Conservation (phyloP, 129 eudicot species). For the Deinandra increscens region DNA sequence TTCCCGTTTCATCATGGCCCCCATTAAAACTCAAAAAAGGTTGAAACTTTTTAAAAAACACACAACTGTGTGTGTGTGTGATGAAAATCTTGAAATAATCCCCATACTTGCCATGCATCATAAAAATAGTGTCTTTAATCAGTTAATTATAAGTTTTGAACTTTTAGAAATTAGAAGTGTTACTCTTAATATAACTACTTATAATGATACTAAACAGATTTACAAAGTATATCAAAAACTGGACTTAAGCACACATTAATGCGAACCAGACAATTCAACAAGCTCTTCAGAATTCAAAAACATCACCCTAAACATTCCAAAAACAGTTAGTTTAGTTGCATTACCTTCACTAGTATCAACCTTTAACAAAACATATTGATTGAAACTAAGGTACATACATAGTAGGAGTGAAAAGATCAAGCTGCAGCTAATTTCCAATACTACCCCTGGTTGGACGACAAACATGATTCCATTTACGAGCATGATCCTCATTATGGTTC, state of each 20-base stretch:
- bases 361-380: constrained; percentile 3
- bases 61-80: too few relatives aligned
- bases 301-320: not conserved
- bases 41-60: too few relatives aligned
- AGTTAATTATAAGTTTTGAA: too few relatives aligned
- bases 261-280: not conserved
- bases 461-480: constrained; percentile 89
- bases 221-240: too few relatives aligned
- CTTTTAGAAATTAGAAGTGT: too few relatives aligned
- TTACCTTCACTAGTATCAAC: not conserved
- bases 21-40: too few relatives aligned
- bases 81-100: too few relatives aligned
- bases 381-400: constrained; percentile 5
- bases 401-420: not conserved
- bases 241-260: not conserved
- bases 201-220: too few relatives aligned
- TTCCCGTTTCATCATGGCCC: too few relatives aligned
- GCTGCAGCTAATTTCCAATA: constrained; percentile 30
- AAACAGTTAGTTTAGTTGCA: not conserved
- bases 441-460: constrained; percentile 94
- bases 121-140: too few relatives aligned
- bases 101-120: too few relatives aligned
- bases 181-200: too few relatives aligned
- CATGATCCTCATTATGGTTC: constrained; percentile 80
- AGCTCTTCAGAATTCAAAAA: not conserved